Percentiles rank a stretch among this genome's conserved stretches.
Conservation (phyloP, 1,139 yeast species). For the Geotrichum reessii region DNA sequence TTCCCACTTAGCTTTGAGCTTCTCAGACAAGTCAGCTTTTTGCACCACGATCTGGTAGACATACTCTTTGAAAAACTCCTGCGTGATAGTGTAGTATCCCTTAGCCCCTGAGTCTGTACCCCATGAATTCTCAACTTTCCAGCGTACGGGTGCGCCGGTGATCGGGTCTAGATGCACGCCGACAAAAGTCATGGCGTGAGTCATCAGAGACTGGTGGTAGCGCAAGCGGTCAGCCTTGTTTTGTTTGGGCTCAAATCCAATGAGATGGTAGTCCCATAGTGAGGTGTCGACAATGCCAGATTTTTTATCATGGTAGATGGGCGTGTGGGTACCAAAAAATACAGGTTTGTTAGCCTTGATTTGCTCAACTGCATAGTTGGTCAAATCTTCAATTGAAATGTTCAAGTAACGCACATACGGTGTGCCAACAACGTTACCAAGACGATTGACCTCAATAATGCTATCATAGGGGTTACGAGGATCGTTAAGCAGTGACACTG, state of each 20-base stretch:
- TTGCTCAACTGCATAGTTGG: conserved; percentile 58
- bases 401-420: conserved; percentile 66
- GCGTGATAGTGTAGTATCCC: conserved; percentile 77
- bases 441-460: conserved; percentile 62
- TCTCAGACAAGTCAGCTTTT: conserved; percentile 39
- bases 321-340: conserved; percentile 82
- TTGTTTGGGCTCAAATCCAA: conserved; percentile 57
- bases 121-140: conserved; percentile 87
- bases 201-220: conserved; percentile 62
- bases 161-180: conserved; percentile 60
- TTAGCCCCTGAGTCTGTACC: conserved; percentile 63
- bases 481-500: conserved; percentile 69
- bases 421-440: conserved; percentile 66
- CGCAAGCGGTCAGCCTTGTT: conserved; percentile 53
- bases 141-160: conserved; percentile 57
- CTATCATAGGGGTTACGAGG: conserved; percentile 66
- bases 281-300: conserved; percentile 66
- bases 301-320: conserved; percentile 53
- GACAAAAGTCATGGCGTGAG: conserved; percentile 77
- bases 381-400: conserved; percentile 52
- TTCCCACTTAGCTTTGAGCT: conserved; percentile 31
- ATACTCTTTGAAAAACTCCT: conserved; percentile 74
- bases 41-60: conserved; percentile 77
- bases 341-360: conserved; percentile 69
- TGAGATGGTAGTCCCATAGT: conserved; percentile 59